Percentiles rank a stretch among this genome's conserved stretches.
Evolutionary conservation across 1,284 basidiomycete genomes (phyloP).

Genomic region (Schizopora paradoxa): DNA sequence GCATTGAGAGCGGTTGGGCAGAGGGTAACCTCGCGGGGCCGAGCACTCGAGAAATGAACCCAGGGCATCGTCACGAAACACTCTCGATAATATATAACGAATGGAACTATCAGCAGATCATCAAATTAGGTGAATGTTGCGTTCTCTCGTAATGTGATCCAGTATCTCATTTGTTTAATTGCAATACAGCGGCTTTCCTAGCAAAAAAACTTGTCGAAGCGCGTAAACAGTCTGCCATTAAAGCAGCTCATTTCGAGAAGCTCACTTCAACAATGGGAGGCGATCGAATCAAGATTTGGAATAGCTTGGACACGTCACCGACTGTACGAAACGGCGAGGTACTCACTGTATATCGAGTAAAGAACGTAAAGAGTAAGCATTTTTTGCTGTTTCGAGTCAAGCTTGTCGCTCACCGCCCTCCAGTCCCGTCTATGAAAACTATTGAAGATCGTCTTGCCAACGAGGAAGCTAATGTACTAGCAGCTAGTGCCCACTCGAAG

Average conservation of each 20-base stretch:
- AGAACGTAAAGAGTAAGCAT: background rate
- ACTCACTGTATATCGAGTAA: background rate
- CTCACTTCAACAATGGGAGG: background rate
- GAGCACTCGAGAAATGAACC: slow-evolving; percentile 25
- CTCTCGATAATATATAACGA: slow-evolving; percentile 21
- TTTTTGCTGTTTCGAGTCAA: no score
- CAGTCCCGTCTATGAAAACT: no score
- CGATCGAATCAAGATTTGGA: background rate
- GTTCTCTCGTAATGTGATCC: background rate
- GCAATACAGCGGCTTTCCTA: background rate
- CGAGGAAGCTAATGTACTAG: no score
- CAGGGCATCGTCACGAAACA: slow-evolving; percentile 21
- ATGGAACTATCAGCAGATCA: slow-evolving; percentile 22
- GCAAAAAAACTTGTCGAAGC: background rate
- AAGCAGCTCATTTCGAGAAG: background rate
- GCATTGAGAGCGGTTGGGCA: slow-evolving; percentile 25
- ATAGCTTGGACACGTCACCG: background rate
- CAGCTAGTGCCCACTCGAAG: no score
- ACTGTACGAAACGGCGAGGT: background rate
- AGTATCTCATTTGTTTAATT: background rate
- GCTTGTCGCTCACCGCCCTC: no score
- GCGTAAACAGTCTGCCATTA: background rate
- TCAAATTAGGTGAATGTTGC: slow-evolving; percentile 16
- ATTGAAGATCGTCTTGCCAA: no score
- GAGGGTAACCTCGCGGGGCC: slow-evolving; percentile 19